These are phyloP conservation scores for Cryptosporidium ubiquitum DNA, from an alignment of 169 alveolate species.

Conservation along the genomic window DNA sequence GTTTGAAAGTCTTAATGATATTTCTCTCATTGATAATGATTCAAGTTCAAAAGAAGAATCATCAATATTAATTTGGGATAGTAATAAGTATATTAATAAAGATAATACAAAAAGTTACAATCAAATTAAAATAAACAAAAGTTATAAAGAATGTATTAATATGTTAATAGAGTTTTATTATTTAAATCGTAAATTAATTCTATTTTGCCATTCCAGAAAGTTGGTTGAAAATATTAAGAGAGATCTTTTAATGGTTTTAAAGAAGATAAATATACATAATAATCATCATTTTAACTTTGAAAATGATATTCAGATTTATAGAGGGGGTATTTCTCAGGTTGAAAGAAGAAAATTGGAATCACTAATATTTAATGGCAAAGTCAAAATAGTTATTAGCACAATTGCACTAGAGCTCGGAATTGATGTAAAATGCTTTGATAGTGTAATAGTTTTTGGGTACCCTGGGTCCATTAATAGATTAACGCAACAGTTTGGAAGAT, in stretches of 20 bases:
- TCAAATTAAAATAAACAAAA: slow-evolving; percentile 2
- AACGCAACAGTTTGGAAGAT: slow-evolving; percentile 78
- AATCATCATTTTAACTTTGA: slow-evolving; percentile 25
- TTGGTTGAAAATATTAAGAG: slow-evolving; percentile 52
- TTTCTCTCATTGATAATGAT: slow-evolving; percentile 23
- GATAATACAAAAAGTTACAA: background rate
- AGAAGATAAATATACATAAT: slow-evolving; percentile 4
- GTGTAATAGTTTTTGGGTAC: slow-evolving; percentile 74
- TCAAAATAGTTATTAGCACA: slow-evolving; percentile 74
- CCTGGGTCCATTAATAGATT: slow-evolving; percentile 78
- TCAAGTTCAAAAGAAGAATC: slow-evolving; percentile 33
- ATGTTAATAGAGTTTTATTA: slow-evolving; percentile 35
- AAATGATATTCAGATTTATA: slow-evolving; percentile 46
- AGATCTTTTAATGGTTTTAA: slow-evolving; percentile 6
- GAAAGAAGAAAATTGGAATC: slow-evolving; percentile 73
- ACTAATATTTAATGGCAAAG: slow-evolving; percentile 57
- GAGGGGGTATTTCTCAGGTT: slow-evolving; percentile 72
- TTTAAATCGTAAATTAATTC: slow-evolving; percentile 35
- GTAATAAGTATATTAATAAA: slow-evolving; percentile 14
- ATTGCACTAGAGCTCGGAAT: slow-evolving; percentile 79
- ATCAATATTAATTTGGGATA: slow-evolving; percentile 57
- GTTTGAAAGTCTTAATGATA: background rate
- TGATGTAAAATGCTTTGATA: slow-evolving; percentile 75
- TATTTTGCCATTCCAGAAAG: slow-evolving; percentile 50
- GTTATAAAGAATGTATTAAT: slow-evolving; percentile 59